These are phyloP conservation scores for Kazachstania sp. DNA, from an alignment of 1,139 yeast species.

Conservation along the genomic window DNA sequence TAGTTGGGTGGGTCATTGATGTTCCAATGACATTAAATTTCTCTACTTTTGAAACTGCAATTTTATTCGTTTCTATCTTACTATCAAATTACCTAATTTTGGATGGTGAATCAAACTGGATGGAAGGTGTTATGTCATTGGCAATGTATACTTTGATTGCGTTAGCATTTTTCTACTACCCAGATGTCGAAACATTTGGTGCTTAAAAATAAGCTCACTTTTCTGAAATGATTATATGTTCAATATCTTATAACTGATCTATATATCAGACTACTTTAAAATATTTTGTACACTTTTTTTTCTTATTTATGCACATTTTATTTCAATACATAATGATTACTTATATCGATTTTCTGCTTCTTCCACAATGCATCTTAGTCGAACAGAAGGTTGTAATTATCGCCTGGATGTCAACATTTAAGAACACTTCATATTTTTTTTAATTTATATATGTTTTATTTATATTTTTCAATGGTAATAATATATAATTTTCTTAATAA, in stretches of 20 bases:
- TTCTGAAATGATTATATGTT: neutral
- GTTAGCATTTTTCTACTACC: conserved; percentile 68
- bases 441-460: too few relatives aligned
- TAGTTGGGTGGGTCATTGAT: conserved; percentile 82
- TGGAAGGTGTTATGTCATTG: conserved; percentile 88
- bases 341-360: too few relatives aligned
- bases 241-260: too few relatives aligned
- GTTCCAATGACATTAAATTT: conserved; percentile 91
- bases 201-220: neutral
- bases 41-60: conserved; percentile 88
- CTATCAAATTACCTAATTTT: conserved; percentile 77
- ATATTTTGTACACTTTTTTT: too few relatives aligned
- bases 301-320: too few relatives aligned
- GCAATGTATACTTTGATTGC: conserved; percentile 83
- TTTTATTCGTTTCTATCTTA: conserved; percentile 78
- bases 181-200: conserved; percentile 25
- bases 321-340: too few relatives aligned
- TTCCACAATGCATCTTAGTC: too few relatives aligned
- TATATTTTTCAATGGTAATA: neutral
- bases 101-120: conserved; percentile 95
- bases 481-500: neutral
- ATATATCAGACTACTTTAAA: too few relatives aligned
- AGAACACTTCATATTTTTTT: too few relatives aligned
- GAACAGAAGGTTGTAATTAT: too few relatives aligned
- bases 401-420: too few relatives aligned